phyloP scores from a whole-genome alignment of 2,329 filamentous ascomycete genomes.

The Xylaria sp. region DNA sequence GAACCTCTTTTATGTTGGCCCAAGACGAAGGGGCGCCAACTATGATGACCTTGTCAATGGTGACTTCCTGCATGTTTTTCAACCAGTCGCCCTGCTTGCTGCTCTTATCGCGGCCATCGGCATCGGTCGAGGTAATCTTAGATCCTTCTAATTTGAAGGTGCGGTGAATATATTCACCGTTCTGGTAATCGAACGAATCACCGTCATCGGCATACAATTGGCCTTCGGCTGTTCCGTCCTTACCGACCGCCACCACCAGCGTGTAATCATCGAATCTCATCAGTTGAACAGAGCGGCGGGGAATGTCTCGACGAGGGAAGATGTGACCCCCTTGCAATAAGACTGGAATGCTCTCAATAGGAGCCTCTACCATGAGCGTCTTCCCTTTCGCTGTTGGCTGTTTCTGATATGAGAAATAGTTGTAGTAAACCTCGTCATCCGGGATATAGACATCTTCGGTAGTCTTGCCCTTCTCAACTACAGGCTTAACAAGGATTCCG shows the following conservation, averaged over 20 bases:
- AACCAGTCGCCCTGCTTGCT: slow-evolving; percentile 75
- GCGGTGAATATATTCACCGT: slow-evolving; percentile 87
- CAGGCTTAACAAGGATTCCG: slow-evolving; percentile 90
- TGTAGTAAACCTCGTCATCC: slow-evolving; percentile 88
- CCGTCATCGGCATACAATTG: slow-evolving; percentile 92
- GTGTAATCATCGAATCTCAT: slow-evolving; percentile 98
- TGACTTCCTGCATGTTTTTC: slow-evolving; percentile 77
- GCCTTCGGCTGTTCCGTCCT: slow-evolving; percentile 73
- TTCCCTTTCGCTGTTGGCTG: slow-evolving; percentile 74
- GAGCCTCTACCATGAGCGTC: slow-evolving; percentile 71
- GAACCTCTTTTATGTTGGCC: slow-evolving; percentile 67
- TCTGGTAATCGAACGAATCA: slow-evolving; percentile 85
- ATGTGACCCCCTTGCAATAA: slow-evolving; percentile 94
- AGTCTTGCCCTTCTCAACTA: slow-evolving; percentile 76
- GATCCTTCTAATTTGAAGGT: slow-evolving; percentile 70
- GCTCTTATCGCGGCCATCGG: slow-evolving; percentile 59
- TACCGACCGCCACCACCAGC: slow-evolving; percentile 75
- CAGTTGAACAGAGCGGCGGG: slow-evolving; percentile 80
- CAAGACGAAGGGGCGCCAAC: slow-evolving; percentile 78
- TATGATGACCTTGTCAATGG: slow-evolving; percentile 82
- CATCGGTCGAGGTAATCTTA: slow-evolving; percentile 72
- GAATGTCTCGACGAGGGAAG: slow-evolving; percentile 85
- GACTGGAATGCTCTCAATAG: slow-evolving; percentile 84
- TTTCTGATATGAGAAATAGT: slow-evolving; percentile 88
- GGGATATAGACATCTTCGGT: slow-evolving; percentile 84